These are phyloP conservation scores for Zangia roseola DNA, from an alignment of 768 basidiomycete genomes.

Conservation along the genomic window DNA sequence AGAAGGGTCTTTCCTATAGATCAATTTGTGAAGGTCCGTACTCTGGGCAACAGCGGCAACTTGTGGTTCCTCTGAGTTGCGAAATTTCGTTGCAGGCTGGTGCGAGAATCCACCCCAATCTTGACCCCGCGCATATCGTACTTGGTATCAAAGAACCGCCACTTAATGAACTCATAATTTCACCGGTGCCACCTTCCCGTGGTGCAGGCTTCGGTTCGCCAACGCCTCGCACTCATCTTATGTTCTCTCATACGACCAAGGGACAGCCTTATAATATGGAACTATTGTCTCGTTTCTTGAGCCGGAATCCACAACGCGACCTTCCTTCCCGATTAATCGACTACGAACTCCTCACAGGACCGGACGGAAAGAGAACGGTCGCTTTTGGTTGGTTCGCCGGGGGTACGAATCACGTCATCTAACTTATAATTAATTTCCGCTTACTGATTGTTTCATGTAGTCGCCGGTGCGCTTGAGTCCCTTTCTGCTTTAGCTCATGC, in stretches of 20 bases:
- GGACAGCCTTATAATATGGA: constrained; percentile 85
- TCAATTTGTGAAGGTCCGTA: constrained; percentile 64
- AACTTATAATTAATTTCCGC: neutral
- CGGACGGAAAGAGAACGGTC: constrained; percentile 70
- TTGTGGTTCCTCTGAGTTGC: neutral
- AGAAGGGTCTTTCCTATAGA: constrained; percentile 66
- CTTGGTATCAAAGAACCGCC: constrained; percentile 91
- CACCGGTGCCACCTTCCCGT: constrained; percentile 34
- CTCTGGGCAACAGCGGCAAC: neutral
- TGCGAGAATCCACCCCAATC: constrained; percentile 56
- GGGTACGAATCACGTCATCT: constrained; percentile 43
- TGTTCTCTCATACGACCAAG: constrained; percentile 93
- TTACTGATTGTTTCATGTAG: constrained; percentile 36
- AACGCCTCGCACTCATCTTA: constrained; percentile 68
- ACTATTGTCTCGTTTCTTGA: constrained; percentile 64
- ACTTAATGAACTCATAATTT: constrained; percentile 54
- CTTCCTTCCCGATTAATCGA: constrained; percentile 64
- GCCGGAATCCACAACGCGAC: constrained; percentile 19
- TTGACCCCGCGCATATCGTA: constrained; percentile 68
- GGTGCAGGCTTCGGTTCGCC: constrained; percentile 13
- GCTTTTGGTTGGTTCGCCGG: constrained; percentile 95
- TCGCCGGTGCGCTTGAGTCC: constrained; percentile 83
- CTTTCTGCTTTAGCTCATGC: constrained; percentile 75
- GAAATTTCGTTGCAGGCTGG: constrained; percentile 60
- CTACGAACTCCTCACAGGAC: constrained; percentile 74